Evolutionary conservation across 2,329 filamentous ascomycete genomes (phyloP).

Genomic region (Botrytis squamosa): DNA sequence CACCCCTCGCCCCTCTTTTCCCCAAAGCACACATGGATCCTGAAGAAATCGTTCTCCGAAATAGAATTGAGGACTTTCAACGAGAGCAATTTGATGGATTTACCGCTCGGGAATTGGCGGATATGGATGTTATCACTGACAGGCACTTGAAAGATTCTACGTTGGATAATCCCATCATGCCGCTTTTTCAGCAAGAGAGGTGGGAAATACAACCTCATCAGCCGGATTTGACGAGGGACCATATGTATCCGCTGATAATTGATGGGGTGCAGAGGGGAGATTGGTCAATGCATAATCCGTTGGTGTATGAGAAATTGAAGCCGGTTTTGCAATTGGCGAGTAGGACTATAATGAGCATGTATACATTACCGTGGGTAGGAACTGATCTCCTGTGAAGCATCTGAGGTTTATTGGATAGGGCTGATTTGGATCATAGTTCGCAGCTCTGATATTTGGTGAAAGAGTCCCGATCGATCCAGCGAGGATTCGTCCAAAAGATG

Average conservation of each 20-base stretch:
- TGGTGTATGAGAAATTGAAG: constrained; percentile 28
- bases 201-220: constrained; percentile 21
- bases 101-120: constrained; percentile 24
- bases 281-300: constrained; percentile 26
- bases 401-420: rapidly evolving
- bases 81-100: constrained; percentile 21
- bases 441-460: neutral
- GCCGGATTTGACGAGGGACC: constrained; percentile 5
- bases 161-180: constrained; percentile 24
- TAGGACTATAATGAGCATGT: constrained; percentile 28
- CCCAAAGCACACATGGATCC: neutral
- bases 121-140: constrained; percentile 28
- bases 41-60: neutral
- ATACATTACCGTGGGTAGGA: constrained; percentile 27
- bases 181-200: constrained; percentile 18
- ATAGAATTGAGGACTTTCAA: constrained; percentile 18
- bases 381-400: neutral
- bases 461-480: neutral
- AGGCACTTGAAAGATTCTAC: constrained; percentile 19
- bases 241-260: constrained; percentile 23
- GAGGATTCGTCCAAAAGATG: neutral
- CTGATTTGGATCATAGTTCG: neutral
- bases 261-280: constrained; percentile 14
- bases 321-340: constrained; percentile 33
- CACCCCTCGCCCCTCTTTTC: constrained; percentile 6